Base-by-base conservation (phyloP, 2,329 filamentous ascomycete species). In the Juglanconis sp. region DNA sequence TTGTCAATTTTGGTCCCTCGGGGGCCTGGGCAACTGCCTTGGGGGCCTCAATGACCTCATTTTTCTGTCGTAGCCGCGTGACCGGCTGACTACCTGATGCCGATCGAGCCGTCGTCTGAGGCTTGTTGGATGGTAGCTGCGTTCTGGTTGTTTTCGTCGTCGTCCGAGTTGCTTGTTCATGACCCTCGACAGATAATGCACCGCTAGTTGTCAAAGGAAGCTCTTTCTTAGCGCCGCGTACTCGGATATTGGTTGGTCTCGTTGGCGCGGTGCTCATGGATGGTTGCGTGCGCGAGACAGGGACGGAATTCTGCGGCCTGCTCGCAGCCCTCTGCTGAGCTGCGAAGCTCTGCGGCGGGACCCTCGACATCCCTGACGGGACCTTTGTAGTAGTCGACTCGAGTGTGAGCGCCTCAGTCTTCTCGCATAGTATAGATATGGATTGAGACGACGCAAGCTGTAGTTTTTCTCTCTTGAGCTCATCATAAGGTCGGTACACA, bases 401-500 rank as follows among this genome's bases (percentile, higher is more conserved):
- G 32, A 62, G n/a, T 3, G 60, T 67, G 47, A 73, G 71, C 36
- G 80, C 75, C 36, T 76, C 75, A 9, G 69, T 67, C 35, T 67
- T 68, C 30, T 63, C 61, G 51, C 63, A 62, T 24, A 62, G 52
- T 31, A 64, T n/a, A 4, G 63, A 60, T 47, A 58, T 52, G 36
- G 62, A 53, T 30, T 57, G 50, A 17, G 62, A 49, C 38, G 50
- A 13, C 42, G 46, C 55, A 42, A 69, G 60, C 17, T 65, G 65
- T 40, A 71, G 70, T 52, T 71, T 66, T 68, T 88, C 86, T 67
- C 74, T 79, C 61, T 83, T 72, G 72, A 84, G 82, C 62, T 86
- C 84, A 56, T 87, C 83, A 63, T 86, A 88, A 1, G 86, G 86
- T 30, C 84, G 77, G 68, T 89, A 89, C 11, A 89, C 85, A 53